Evolutionary conservation across 305 asterid species (phyloP).

Genomic region (Striga hermonthica): DNA sequence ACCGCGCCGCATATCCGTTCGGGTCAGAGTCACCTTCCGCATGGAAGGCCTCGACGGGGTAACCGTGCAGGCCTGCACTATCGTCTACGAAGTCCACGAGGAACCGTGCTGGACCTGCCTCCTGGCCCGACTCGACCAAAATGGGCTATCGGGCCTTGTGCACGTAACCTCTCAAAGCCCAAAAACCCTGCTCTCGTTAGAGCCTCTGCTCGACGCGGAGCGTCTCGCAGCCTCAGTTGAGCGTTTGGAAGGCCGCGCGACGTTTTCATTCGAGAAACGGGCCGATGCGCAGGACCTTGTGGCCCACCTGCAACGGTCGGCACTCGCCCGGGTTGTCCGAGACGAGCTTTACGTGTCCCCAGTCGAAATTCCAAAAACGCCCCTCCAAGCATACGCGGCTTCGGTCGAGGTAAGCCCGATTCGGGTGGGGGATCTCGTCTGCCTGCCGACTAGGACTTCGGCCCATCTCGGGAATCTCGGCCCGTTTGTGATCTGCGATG

Average conservation of each 20-base stretch:
- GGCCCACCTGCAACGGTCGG: constrained; percentile 48
- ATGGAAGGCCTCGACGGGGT: constrained; percentile 47
- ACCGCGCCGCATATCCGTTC: constrained; percentile 49
- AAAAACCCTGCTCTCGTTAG: constrained; percentile 29
- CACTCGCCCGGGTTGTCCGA: constrained; percentile 40
- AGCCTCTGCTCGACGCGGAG: constrained; percentile 45
- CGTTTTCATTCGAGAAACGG: background rate
- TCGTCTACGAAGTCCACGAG: constrained; percentile 52
- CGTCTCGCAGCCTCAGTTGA: background rate
- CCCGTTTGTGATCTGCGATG: constrained; percentile 54
- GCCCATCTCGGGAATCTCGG: no score
- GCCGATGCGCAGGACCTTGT: constrained; percentile 47
- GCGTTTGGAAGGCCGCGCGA: background rate
- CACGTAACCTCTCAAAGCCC: constrained; percentile 12
- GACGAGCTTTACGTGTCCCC: constrained; percentile 37
- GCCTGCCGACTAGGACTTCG: constrained; percentile 25
- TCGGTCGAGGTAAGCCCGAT: constrained; percentile 50
- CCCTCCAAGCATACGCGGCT: constrained; percentile 30
- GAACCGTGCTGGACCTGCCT: constrained; percentile 47
- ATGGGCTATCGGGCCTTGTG: constrained; percentile 68
- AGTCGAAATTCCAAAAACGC: background rate
- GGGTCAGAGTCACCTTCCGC: constrained; percentile 37
- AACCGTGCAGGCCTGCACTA: constrained; percentile 43
- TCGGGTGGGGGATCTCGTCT: constrained; percentile 58
- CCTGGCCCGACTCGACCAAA: constrained; percentile 53